Evolutionary conservation across 495 filamentous ascomycete species (phyloP).

Genomic region (Neurospora africana): DNA sequence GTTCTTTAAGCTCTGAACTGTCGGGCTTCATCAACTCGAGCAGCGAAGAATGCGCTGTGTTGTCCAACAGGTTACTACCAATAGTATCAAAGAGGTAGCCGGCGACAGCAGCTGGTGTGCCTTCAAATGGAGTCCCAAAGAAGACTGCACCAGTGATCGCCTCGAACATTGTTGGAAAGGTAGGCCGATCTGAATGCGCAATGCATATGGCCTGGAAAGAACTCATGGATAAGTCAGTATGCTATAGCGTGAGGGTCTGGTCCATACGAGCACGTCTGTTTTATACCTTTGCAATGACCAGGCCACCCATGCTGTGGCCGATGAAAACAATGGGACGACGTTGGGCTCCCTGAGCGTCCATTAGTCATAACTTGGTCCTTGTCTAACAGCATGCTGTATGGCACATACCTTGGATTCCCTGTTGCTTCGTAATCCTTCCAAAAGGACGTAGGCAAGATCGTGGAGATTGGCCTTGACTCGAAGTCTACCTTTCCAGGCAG

Average conservation of each 20-base stretch:
- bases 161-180: constrained; percentile 24
- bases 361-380: no score
- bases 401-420: no score
- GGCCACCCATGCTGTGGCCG: constrained; percentile 55
- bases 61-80: no score
- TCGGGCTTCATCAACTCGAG: no score
- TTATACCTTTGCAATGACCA: constrained; percentile 40
- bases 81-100: constrained; percentile 1
- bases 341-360: no score
- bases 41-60: no score
- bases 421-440: neutral
- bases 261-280: no score
- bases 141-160: constrained; percentile 22
- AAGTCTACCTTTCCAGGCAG: neutral
- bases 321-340: no score
- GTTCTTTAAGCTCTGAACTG: constrained; percentile 11
- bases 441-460: neutral
- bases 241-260: no score
- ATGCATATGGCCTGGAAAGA: no score
- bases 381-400: no score
- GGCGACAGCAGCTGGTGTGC: constrained; percentile 15
- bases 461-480: neutral
- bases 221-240: neutral
- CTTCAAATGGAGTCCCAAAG: constrained; percentile 29
- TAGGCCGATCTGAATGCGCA: constrained; percentile 14